Conservation (phyloP, 257 asterid genomes). For the Solanum peruvianum region DNA sequence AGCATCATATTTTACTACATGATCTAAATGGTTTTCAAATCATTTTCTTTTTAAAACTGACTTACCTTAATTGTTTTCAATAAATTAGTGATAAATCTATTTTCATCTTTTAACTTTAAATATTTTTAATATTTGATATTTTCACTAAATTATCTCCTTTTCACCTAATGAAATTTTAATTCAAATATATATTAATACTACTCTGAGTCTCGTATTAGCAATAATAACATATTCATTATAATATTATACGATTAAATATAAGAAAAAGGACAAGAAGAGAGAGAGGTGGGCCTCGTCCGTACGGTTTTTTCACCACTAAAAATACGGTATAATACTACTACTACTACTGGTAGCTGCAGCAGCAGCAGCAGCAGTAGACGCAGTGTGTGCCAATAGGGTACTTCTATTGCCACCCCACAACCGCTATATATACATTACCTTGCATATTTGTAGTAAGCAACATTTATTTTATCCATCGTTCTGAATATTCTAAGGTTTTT, state of each 20-base stretch:
- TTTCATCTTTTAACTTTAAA: background rate
- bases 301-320: background rate
- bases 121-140: too few relatives aligned
- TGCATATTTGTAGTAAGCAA: background rate
- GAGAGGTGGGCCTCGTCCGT: background rate
- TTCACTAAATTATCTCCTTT: too few relatives aligned
- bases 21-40: background rate
- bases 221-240: too few relatives aligned
- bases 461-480: background rate
- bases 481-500: background rate
- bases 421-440: background rate
- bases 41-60: background rate
- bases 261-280: background rate
- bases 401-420: background rate
- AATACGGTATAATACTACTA: background rate
- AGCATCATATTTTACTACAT: background rate
- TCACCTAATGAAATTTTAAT: too few relatives aligned
- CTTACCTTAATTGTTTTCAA: background rate
- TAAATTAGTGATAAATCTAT: background rate
- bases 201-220: accelerated
- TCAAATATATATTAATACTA: too few relatives aligned
- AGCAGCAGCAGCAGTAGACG: background rate
- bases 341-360: background rate
- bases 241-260: too few relatives aligned
- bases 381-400: background rate